Base-by-base conservation (phyloP, 2,329 filamentous ascomycete species). In the Aspergillus brasiliensis region DNA sequence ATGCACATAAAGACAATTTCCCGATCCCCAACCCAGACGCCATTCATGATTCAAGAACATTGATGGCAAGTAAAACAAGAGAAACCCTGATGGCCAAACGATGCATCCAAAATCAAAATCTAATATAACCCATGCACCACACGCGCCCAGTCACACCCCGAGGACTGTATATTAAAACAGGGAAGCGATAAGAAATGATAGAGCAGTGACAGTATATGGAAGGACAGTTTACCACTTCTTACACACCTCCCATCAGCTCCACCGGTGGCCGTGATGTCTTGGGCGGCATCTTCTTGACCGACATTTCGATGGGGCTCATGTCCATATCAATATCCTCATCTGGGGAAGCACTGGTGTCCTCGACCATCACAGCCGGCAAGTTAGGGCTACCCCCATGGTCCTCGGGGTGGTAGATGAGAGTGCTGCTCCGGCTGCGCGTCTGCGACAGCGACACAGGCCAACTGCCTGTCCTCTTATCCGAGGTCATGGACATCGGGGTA, bases 331-430 rank as follows among this genome's bases (percentile, higher is more conserved):
- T 80, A 59, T 81, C 67, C n/a, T 76, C 67, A n/a, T 76, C 78
- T 2, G 80, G 78, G 27, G 71, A 77, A 15, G 71, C 47, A 2
- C 78, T 85, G 11, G 83, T 86, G 72, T 88, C 86, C 71, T 87
- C 85, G 2, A 89, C 85, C 68, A 85, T 83, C 38, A 89, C 87
- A 2, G 84, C 85, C 1, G 86, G 86, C 40, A 89, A 72, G 63
- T 82, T 78, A 0, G 85, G 84, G 58, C 81, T 85, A 59, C 83
- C 78, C 2, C 86, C 86, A 64, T 88, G 85, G 46, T 87, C 83
- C 57, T 85, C 81, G 0, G 86, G 86, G 63, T 88, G 79, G 69
- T 86, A 89, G 52, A 89, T 85, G 46, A 88, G 78, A 1, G 85
- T 87, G 31, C 83, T 82, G 68, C 84, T 87, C 44, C 85, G 69